These are phyloP conservation scores for Solanum pinnatisectum DNA, from an alignment of 257 asterid species.

Conservation along the genomic window DNA sequence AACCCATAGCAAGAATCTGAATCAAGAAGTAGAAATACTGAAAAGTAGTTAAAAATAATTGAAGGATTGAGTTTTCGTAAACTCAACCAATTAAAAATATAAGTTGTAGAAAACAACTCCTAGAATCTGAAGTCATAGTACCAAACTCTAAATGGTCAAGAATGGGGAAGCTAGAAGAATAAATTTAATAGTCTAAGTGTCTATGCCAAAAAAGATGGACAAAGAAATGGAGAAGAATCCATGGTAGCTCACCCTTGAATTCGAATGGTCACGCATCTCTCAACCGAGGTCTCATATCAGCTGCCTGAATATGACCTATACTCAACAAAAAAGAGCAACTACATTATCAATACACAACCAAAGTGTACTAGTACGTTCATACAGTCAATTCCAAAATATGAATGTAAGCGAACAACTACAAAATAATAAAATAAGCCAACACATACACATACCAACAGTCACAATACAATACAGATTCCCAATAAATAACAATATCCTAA, in stretches of 20 bases:
- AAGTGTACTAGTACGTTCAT: not conserved
- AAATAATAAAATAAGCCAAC: not conserved
- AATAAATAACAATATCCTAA: not conserved
- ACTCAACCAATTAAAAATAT: no score
- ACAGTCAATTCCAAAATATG: not conserved
- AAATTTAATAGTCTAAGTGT: not conserved
- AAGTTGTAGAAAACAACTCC: not conserved
- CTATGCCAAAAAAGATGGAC: not conserved
- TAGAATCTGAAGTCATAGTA: not conserved
- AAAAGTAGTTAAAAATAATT: no score
- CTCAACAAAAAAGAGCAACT: not conserved
- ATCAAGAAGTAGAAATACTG: no score
- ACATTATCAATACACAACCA: not conserved
- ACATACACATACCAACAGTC: not conserved
- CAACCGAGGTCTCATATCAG: not conserved
- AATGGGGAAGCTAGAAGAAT: not conserved
- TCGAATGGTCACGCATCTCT: not conserved
- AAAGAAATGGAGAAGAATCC: not conserved
- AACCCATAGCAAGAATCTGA: not conserved
- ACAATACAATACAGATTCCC: not conserved
- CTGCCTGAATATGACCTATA: not conserved
- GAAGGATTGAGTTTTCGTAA: not conserved
- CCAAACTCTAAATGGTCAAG: not conserved
- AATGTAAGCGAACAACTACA: not conserved
- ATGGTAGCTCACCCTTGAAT: not conserved